Evolutionary conservation across 2,329 filamentous ascomycete species (phyloP).

Genomic region (Trichoderma sp.): DNA sequence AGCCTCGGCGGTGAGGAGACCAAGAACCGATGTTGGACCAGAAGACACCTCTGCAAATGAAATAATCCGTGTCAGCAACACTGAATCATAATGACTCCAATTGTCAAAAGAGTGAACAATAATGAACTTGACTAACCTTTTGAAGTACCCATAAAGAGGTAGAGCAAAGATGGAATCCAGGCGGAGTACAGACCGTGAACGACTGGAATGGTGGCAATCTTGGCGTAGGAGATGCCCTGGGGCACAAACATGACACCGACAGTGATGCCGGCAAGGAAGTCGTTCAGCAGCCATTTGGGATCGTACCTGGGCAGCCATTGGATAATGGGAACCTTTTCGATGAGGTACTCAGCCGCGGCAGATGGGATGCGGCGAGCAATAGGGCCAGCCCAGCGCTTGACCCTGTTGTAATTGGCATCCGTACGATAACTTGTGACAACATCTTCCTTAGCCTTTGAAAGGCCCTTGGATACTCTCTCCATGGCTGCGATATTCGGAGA

Average conservation of each 20-base stretch:
- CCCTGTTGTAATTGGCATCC: conserved; percentile 31
- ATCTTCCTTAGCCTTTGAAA: conserved; percentile 24
- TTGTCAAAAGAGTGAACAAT: neutral
- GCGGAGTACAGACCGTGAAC: conserved; percentile 59
- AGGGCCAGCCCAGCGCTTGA: conserved; percentile 27
- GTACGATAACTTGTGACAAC: conserved; percentile 26
- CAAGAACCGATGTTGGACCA: conserved; percentile 63
- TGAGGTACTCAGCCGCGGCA: conserved; percentile 53
- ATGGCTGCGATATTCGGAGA: conserved; percentile 17
- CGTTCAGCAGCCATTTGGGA: conserved; percentile 59
- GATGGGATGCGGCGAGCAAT: conserved; percentile 44
- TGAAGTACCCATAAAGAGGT: conserved; percentile 60
- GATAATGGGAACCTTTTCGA: conserved; percentile 60
- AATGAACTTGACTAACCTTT: conserved; percentile 45
- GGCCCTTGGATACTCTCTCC: conserved; percentile 20
- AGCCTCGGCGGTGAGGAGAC: conserved; percentile 61
- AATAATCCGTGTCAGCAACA: neutral
- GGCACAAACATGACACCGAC: conserved; percentile 61
- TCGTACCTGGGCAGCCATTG: conserved; percentile 64
- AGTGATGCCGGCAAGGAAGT: conserved; percentile 60
- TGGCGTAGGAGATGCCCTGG: conserved; percentile 60
- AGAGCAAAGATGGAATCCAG: conserved; percentile 57
- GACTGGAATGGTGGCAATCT: conserved; percentile 60
- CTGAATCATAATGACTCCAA: neutral
- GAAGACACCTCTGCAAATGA: conserved; percentile 53